Conservation (phyloP, 1,284 basidiomycete genomes). For the Boletus albobrunnescens region DNA sequence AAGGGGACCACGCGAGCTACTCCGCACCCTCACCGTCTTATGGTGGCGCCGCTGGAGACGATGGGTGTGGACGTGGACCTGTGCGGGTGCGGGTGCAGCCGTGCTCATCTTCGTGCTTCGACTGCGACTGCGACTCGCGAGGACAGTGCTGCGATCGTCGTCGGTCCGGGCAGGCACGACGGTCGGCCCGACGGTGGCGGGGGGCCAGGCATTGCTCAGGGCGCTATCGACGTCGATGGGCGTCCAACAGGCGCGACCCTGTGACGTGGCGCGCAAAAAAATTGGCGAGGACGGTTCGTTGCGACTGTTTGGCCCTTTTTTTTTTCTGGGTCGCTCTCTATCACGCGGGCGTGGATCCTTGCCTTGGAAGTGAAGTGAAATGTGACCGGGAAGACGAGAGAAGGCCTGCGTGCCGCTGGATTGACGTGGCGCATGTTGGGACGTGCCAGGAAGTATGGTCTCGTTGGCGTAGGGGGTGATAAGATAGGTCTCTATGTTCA, state of each 20-base stretch:
- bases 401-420: no score
- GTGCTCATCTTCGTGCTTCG: constrained; percentile 1
- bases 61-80: constrained; percentile 38
- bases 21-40: constrained; percentile 59
- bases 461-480: no score
- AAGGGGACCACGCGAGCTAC: constrained; percentile 65
- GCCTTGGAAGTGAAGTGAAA: no score
- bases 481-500: no score
- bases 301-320: no score
- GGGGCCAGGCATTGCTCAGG: not conserved
- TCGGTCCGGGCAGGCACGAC: not conserved
- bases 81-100: constrained; percentile 21
- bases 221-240: not conserved
- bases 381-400: no score
- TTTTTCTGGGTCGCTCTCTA: no score
- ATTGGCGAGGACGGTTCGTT: no score
- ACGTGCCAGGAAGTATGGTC: no score
- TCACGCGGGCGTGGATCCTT: no score
- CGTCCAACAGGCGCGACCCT: not conserved
- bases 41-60: constrained; percentile 64
- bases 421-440: no score
- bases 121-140: not conserved
- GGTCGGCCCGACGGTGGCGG: not conserved
- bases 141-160: not conserved
- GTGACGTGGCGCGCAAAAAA: no score